Evolutionary conservation across 2,329 filamentous ascomycete species (phyloP), one percentile per base, ranked within the genome.

Genomic region (Alternaria ethzedia): DNA sequence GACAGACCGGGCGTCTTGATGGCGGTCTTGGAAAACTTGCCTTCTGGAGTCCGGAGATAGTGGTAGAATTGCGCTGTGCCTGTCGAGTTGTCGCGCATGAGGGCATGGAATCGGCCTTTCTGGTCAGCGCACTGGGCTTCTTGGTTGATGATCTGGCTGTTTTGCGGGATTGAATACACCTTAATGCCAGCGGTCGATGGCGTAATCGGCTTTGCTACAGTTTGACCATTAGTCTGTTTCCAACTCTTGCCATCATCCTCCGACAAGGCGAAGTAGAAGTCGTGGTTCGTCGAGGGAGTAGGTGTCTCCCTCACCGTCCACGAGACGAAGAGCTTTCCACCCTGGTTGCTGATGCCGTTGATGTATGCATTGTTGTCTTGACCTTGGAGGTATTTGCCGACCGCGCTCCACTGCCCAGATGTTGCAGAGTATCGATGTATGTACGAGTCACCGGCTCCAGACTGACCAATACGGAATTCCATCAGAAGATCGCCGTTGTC

Each of bases 251-350:
- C 84, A 20, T 76, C 72, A 61, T 85, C 82, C 17, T 83, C 79
- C n/a, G 82, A 83, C 61, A 82, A 80, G 3, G 83, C 82, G 59
- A 84, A 84, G 71, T 83, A 85, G 46, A 86, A 80, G 61, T 85
- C 78, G 65, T 84, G 82, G 66, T 86, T 86, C 13, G 85, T 86
- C 57, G 77, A 79, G 0, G 80, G 80, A 3, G 74, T 74, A 6
- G 85, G 82, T 52, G 85, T 86, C 17, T 80, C 83, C 15, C 84
- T 82, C 63, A 84, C 85, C 0, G 85, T 85, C 84, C 84, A 86
- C 1, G 83, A 84, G 20, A 81, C 79, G 69, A 82, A 81, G 2
- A 86, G 76, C 12, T 74, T 75, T 1, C 66, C 69, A 30, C 67
- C 66, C 26, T 76, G 71, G 30, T 75, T 77, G 63, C 80, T 81